Evolutionary conservation across 2,329 filamentous ascomycete genomes (phyloP).

Genomic region (Amesomyces nigricolor): DNA sequence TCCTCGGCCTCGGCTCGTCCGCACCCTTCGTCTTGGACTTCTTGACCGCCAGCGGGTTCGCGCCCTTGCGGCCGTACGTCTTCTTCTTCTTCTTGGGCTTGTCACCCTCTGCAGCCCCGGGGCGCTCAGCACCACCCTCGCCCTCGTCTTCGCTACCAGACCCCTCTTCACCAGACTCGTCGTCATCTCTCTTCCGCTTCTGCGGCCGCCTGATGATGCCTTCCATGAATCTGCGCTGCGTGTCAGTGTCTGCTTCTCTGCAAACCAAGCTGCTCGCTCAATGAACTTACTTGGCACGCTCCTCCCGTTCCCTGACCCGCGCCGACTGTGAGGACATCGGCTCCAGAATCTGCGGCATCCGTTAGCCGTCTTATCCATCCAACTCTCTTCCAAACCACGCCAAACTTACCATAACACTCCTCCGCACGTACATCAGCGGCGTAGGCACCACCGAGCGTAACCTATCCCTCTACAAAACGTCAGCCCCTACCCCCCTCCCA

Average conservation of each 20-base stretch:
- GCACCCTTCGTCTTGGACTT: slow-evolving; percentile 31
- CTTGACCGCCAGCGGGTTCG: slow-evolving; percentile 34
- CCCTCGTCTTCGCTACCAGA: slow-evolving; percentile 31
- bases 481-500: background rate
- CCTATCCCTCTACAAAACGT: slow-evolving; percentile 21
- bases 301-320: slow-evolving; percentile 59
- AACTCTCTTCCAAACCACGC: slow-evolving; percentile 18
- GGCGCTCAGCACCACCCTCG: slow-evolving; percentile 30
- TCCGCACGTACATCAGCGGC: slow-evolving; percentile 71
- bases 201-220: slow-evolving; percentile 34
- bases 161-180: slow-evolving; percentile 35
- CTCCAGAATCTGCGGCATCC: slow-evolving; percentile 22
- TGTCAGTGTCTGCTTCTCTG: slow-evolving; percentile 8
- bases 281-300: slow-evolving; percentile 61
- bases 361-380: slow-evolving; percentile 48
- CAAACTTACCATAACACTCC: slow-evolving; percentile 59
- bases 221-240: slow-evolving; percentile 24
- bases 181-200: slow-evolving; percentile 46
- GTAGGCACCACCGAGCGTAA: slow-evolving; percentile 26
- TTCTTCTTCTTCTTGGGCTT: slow-evolving; percentile 32
- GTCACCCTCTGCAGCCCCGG: slow-evolving; percentile 23
- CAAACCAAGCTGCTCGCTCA: background rate
- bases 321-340: slow-evolving; percentile 59
- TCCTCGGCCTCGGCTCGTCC: slow-evolving; percentile 20
- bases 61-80: slow-evolving; percentile 29